These are phyloP conservation scores for Astrothelium subdiscretum DNA, from an alignment of 495 filamentous ascomycete genomes.

Conservation along the genomic window DNA sequence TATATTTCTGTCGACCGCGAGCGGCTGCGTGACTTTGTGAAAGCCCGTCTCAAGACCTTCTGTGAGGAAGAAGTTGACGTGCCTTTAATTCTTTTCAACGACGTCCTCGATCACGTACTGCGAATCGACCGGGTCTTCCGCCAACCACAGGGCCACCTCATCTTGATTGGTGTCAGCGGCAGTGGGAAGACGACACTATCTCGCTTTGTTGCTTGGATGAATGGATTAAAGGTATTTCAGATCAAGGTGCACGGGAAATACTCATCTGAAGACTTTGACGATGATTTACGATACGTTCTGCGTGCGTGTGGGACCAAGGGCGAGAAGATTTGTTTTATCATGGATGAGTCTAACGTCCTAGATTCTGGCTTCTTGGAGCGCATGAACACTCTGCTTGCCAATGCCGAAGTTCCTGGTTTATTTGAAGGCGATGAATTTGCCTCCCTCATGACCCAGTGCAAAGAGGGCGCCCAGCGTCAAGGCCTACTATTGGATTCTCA, in stretches of 20 bases:
- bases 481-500: conserved; percentile 89
- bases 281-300: conserved; percentile 87
- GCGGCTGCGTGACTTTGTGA: conserved; percentile 89
- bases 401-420: conserved; percentile 93
- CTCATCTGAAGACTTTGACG: conserved; percentile 96
- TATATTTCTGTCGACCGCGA: conserved; percentile 95
- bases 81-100: conserved; percentile 92
- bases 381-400: conserved; percentile 97
- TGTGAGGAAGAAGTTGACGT: conserved; percentile 99
- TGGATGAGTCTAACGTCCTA: conserved; percentile 97
- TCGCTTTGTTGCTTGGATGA: conserved; percentile 99
- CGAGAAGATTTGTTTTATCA: conserved; percentile 99
- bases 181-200: conserved; percentile 97
- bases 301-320: conserved; percentile 92
- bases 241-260: conserved; percentile 99
- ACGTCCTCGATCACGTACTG: conserved; percentile 93
- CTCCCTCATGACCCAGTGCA: conserved; percentile 94
- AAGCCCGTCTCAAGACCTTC: conserved; percentile 92
- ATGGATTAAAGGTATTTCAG: conserved; percentile 95
- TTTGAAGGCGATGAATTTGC: conserved; percentile 97
- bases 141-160: conserved; percentile 95
- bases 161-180: conserved; percentile 94
- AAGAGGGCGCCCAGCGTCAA: conserved; percentile 94
- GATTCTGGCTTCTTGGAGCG: conserved; percentile 97
- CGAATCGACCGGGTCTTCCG: conserved; percentile 98